phyloP scores from a whole-genome alignment of 192 early-diverging fungal genomes.

The Radiomyces spectabilis region DNA sequence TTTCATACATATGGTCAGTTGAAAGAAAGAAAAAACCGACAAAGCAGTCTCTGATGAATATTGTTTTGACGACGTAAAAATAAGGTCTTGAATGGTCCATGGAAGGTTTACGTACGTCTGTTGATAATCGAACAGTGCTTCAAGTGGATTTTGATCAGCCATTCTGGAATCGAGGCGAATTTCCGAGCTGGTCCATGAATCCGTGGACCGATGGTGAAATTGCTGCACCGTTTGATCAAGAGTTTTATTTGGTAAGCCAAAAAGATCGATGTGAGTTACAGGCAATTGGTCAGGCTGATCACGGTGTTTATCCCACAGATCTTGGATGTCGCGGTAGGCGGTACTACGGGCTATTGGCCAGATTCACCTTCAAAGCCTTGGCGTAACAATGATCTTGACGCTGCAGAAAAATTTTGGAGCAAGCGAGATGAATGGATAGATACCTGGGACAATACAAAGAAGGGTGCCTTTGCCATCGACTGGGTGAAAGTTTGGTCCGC shows the following conservation, averaged over 20 bases:
- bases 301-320: slow-evolving; percentile 24
- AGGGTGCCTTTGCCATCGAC: slow-evolving; percentile 36
- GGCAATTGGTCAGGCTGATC: too few relatives aligned
- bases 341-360: slow-evolving; percentile 50
- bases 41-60: background rate
- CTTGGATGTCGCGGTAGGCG: slow-evolving; percentile 56
- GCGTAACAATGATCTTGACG: slow-evolving; percentile 36
- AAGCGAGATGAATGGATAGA: slow-evolving; percentile 39
- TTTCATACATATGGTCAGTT: slow-evolving; percentile 50
- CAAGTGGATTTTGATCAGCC: slow-evolving; percentile 41
- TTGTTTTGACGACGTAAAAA: background rate
- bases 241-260: slow-evolving; percentile 38
- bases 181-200: slow-evolving; percentile 39
- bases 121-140: slow-evolving; percentile 43
- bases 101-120: slow-evolving; percentile 43
- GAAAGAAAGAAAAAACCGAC: background rate
- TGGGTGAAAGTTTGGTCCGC: slow-evolving; percentile 27
- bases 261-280: too few relatives aligned
- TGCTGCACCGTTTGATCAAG: slow-evolving; percentile 57
- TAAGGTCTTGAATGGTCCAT: slow-evolving; percentile 45
- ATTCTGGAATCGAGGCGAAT: slow-evolving; percentile 42
- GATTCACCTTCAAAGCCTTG: slow-evolving; percentile 47
- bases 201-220: slow-evolving; percentile 38
- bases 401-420: slow-evolving; percentile 47
- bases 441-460: slow-evolving; percentile 42